phyloP scores from a whole-genome alignment of 2,329 filamentous ascomycete genomes.

The Chaetomiaceae sp. region DNA sequence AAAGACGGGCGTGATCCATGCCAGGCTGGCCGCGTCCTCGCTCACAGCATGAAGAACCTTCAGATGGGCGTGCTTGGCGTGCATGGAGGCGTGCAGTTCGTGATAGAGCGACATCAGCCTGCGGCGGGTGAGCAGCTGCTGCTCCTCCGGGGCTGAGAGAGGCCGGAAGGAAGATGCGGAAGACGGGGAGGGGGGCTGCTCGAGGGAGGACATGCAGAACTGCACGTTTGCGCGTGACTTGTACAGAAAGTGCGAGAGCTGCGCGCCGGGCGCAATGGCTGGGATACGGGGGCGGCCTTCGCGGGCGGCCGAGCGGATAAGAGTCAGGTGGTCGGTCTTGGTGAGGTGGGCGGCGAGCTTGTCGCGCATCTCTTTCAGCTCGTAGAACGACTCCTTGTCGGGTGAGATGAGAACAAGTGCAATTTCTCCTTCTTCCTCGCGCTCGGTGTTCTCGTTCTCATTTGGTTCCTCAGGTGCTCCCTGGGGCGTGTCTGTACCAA shows the following conservation, averaged over 20 bases:
- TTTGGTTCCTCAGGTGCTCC: constrained; percentile 25
- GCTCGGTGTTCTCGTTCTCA: not conserved
- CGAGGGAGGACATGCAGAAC: constrained; percentile 82
- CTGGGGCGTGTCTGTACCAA: constrained; percentile 25
- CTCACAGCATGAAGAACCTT: constrained; percentile 79
- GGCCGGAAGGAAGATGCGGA: not conserved
- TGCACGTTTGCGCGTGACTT: constrained; percentile 94
- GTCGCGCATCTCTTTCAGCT: constrained; percentile 68
- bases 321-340: constrained; percentile 65
- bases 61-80: constrained; percentile 74
- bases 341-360: constrained; percentile 62
- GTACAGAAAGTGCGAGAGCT: constrained; percentile 87
- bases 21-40: constrained; percentile 70
- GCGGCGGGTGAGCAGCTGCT: constrained; percentile 52
- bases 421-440: constrained; percentile 62
- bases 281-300: constrained; percentile 64
- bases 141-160: not conserved
- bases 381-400: constrained; percentile 89
- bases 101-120: constrained; percentile 80
- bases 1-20: constrained; percentile 86
- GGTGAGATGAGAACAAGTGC: constrained; percentile 89
- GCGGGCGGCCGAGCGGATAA: constrained; percentile 66
- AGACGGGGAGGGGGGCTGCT: constrained; percentile 44
- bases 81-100: constrained; percentile 75
- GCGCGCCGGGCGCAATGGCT: constrained; percentile 73